Base-by-base conservation (phyloP, 805 yeast genomes). In the Metschnikowia shivogae region DNA sequence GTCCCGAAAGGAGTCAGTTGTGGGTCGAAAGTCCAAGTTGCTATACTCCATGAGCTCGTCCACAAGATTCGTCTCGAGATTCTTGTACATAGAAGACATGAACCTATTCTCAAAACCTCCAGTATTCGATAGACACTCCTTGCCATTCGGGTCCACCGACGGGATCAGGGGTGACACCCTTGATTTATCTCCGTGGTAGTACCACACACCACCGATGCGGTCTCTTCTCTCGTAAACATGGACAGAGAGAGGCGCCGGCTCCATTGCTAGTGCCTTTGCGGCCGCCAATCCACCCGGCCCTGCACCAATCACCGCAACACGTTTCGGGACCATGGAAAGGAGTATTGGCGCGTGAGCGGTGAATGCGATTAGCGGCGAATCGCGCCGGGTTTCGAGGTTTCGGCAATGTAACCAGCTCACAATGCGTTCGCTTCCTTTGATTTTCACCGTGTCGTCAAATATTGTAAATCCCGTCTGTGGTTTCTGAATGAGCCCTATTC, bases 121-220 rank as follows among this genome's bases (percentile, higher is more conserved):
- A n/a, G 42, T 32, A 3, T 37, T 34, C 29, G 43, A 32, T 12
- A 44, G 34, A 6, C 35, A n/a, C 20, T 55, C 57, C n/a, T 28
- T 6, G 9, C 56, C 57, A 11, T 51, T 52, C 14, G 60, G 59
- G 30, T 56, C 53, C 26, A 54, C 53, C 30, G 61, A 47, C 1
- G 58, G 61, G n/a, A 55, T 53, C 1, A 52, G 56, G 30, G 58
- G 61, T 6, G n/a, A 20, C 11, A 49, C 50, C 11, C 44, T 47
- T 14, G 42, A 36, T 33, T 44, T 59, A n/a, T 51, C 66, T 17
- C 55, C 54, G 30, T 47, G 72, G 56, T 78, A 84, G 58, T 80
- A 77, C 96, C 96, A 88, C 7, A 87, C 66, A 0, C 96, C 96
- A 11, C 95, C 96, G n/a, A 76, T 59, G n/a, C 63, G 60, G 6